Conservation (phyloP, 2,329 filamentous ascomycete species). For the Talaromyces islandicus region DNA sequence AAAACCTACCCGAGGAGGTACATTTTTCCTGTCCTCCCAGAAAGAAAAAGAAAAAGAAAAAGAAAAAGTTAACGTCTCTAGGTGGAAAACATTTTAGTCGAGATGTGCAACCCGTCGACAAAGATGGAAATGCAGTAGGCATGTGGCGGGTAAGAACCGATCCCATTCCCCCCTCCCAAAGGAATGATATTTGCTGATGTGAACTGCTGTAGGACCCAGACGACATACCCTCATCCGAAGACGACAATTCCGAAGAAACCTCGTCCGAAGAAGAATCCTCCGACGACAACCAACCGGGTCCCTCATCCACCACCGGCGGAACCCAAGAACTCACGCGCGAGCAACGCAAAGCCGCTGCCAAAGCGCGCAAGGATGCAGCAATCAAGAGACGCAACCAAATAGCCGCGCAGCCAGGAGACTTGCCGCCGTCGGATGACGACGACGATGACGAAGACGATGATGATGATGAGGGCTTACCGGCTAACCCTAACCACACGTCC, state of each 20-base stretch:
- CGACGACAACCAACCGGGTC: constrained; percentile 43
- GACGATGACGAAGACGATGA: constrained; percentile 27
- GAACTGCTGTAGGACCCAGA: constrained; percentile 27
- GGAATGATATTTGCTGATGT: neutral
- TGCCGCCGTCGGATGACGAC: constrained; percentile 66
- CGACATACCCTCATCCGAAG: constrained; percentile 30
- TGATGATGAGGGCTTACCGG: constrained; percentile 48
- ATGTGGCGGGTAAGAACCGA: constrained; percentile 72
- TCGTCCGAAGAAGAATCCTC: constrained; percentile 41
- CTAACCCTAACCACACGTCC: constrained; percentile 80
- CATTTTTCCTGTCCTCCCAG: neutral
- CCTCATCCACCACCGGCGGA: constrained; percentile 42
- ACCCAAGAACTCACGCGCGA: constrained; percentile 64
- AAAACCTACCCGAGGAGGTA: constrained; percentile 14
- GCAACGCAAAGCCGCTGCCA: constrained; percentile 78
- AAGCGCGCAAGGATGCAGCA: constrained; percentile 85
- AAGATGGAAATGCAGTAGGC: constrained; percentile 79
- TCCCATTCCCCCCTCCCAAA: neutral
- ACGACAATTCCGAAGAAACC: constrained; percentile 36
- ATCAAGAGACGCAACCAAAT: constrained; percentile 68
- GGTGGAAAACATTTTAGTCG: constrained; percentile 95
- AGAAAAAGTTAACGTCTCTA: constrained; percentile 30
- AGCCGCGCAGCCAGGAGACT: constrained; percentile 72
- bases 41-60: neutral
- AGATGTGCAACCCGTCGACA: constrained; percentile 79